phyloP scores from a whole-genome alignment of 441 rosid species.

The Francoa sonchifolia region DNA sequence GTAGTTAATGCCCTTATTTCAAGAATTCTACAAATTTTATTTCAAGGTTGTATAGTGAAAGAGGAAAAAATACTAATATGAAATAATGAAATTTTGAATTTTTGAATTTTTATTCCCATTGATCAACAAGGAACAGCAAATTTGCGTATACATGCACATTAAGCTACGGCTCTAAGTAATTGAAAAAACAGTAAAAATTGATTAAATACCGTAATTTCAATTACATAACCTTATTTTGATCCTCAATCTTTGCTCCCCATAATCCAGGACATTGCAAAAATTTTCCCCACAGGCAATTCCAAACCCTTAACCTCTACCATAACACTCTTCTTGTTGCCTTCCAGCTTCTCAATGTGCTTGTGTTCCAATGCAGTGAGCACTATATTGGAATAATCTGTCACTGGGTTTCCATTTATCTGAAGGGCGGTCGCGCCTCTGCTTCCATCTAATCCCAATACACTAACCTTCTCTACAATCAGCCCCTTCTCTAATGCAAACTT shows the following conservation, averaged over 20 bases:
- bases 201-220: background rate
- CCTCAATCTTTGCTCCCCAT: slow-evolving; percentile 27
- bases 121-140: no score
- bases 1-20: no score
- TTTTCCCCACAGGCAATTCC: slow-evolving; percentile 52
- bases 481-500: slow-evolving; percentile 66
- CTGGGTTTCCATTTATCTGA: slow-evolving; percentile 31
- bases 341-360: slow-evolving; percentile 18
- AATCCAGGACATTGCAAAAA: slow-evolving; percentile 59
- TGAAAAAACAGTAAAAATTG: background rate
- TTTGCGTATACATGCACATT: no score
- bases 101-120: no score
- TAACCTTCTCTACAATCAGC: slow-evolving; percentile 52
- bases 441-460: slow-evolving; percentile 56
- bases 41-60: no score
- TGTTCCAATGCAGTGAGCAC: slow-evolving; percentile 38
- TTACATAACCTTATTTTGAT: background rate
- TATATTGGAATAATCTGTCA: slow-evolving; percentile 13
- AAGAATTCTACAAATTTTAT: no score
- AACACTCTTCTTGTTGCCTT: slow-evolving; percentile 29
- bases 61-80: no score
- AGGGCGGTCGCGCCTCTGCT: slow-evolving; percentile 27
- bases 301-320: slow-evolving; percentile 57
- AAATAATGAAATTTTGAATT: no score
- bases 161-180: no score